These are phyloP conservation scores for Blastobotrys attinorum DNA, from an alignment of 805 yeast species.

Conservation along the genomic window DNA sequence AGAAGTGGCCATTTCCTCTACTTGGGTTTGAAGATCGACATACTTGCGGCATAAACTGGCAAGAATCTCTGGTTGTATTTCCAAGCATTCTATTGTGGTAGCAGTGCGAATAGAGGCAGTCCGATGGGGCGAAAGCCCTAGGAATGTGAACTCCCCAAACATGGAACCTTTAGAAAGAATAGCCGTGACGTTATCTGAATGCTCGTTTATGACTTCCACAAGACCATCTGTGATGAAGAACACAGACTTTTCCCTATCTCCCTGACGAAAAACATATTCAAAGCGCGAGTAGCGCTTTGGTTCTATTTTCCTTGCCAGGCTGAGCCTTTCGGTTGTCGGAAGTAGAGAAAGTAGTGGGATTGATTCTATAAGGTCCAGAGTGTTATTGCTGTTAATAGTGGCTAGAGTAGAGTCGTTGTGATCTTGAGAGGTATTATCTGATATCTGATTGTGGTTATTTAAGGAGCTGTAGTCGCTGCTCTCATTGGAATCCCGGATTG, in stretches of 20 bases:
- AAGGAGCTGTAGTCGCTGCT: too few relatives aligned
- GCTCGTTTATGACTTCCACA: conserved; percentile 52
- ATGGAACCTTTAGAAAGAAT: conserved; percentile 55
- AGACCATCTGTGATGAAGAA: conserved; percentile 62
- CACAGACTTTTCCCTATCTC: conserved; percentile 54
- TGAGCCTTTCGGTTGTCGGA: conserved; percentile 54
- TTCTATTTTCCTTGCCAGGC: conserved; percentile 56
- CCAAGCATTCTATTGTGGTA: conserved; percentile 50
- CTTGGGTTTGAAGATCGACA: conserved; percentile 51
- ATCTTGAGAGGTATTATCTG: too few relatives aligned
- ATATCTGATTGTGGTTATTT: too few relatives aligned
- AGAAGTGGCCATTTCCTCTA: conserved; percentile 47
- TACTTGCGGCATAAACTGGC: conserved; percentile 48
- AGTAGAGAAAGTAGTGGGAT: conserved; percentile 52
- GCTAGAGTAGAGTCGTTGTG: too few relatives aligned
- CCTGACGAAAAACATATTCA: conserved; percentile 53
- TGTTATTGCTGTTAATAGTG: not conserved
- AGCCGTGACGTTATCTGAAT: conserved; percentile 40
- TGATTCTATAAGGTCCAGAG: conserved; percentile 19
- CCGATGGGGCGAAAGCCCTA: conserved; percentile 36
- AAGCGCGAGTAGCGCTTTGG: conserved; percentile 46
- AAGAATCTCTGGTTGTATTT: conserved; percentile 48
- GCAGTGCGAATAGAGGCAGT: conserved; percentile 61
- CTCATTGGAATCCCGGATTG: not conserved
- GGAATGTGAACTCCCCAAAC: conserved; percentile 72